Percentiles rank a stretch among this genome's conserved stretches.
Evolutionary conservation across 2,329 filamentous ascomycete species (phyloP).

Genomic region (Colletotrichum musae): DNA sequence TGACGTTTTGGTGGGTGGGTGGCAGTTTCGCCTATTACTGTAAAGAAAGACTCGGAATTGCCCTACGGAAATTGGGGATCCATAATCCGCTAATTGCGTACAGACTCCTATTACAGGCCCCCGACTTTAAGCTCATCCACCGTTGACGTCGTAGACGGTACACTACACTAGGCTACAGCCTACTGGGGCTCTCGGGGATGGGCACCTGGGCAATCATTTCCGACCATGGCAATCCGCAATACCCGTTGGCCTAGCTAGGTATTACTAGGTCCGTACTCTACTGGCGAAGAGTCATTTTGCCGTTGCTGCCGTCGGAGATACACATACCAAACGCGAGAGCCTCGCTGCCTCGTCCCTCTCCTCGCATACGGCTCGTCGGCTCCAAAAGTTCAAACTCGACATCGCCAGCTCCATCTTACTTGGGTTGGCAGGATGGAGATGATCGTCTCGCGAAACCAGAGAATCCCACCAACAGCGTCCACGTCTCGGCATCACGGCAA

Average conservation of each 20-base stretch:
- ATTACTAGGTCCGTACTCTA: no score
- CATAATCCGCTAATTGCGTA: not conserved
- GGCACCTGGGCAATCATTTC: slow-evolving; percentile 18
- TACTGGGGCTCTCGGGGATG: slow-evolving; percentile 1
- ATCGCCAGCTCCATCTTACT: no score
- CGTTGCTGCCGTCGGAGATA: not conserved
- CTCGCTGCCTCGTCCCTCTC: not conserved
- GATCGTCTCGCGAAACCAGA: slow-evolving; percentile 26
- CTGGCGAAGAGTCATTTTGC: not conserved
- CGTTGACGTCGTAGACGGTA: not conserved
- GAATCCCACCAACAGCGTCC: slow-evolving; percentile 7
- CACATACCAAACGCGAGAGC: not conserved
- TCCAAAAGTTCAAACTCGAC: no score
- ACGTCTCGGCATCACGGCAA: slow-evolving; percentile 26
- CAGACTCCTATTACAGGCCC: not conserved
- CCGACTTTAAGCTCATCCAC: not conserved
- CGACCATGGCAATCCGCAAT: slow-evolving; percentile 9
- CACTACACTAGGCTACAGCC: not conserved
- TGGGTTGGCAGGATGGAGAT: not conserved
- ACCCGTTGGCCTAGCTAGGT: no score
- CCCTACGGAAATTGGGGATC: not conserved
- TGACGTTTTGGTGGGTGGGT: slow-evolving; percentile 2
- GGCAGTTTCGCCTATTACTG: not conserved
- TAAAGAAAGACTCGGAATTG: no score
- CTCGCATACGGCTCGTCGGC: slow-evolving; percentile 27